Percentiles rank a stretch among this genome's conserved stretches.
These are phyloP conservation scores for Globisporangium middletonii DNA, from an alignment of 352 stramenopile genomes.

Conservation along the genomic window DNA sequence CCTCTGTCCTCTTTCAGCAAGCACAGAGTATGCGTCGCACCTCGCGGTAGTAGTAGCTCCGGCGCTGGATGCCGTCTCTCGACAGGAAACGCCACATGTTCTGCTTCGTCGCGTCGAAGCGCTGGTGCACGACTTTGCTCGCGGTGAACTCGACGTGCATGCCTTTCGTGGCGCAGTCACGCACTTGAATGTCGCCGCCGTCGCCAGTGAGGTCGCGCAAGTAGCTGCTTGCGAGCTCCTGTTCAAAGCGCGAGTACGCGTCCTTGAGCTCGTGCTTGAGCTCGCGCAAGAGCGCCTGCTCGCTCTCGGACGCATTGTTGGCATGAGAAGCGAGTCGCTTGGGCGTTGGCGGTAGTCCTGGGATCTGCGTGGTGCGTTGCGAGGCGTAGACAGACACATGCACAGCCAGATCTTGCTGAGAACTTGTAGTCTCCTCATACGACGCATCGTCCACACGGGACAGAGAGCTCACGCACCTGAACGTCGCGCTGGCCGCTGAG, in stretches of 20 bases:
- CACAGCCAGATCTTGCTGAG: too few relatives aligned
- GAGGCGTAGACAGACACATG: too few relatives aligned
- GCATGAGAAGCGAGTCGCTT: too few relatives aligned
- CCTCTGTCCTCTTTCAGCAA: not conserved
- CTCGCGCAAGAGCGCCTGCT: slow-evolving; percentile 21
- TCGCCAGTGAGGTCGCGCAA: slow-evolving; percentile 7
- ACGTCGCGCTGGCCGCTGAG: slow-evolving; percentile 16
- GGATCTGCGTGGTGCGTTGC: too few relatives aligned
- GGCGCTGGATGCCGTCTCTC: slow-evolving; percentile 18
- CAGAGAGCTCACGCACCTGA: not conserved
- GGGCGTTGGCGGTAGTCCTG: too few relatives aligned
- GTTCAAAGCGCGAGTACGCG: not conserved
- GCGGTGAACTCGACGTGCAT: slow-evolving; percentile 25
- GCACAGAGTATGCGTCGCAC: not conserved
- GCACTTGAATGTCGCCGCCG: slow-evolving; percentile 21
- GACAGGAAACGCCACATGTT: slow-evolving; percentile 18
- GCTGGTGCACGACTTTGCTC: slow-evolving; percentile 12
- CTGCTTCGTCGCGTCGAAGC: slow-evolving; percentile 11
- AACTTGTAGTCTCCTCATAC: not conserved
- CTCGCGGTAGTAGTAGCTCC: slow-evolving; percentile 22
- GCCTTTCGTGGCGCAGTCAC: slow-evolving; percentile 18
- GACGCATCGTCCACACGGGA: not conserved
- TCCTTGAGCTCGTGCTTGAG: slow-evolving; percentile 5
- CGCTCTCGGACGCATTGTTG: not conserved
- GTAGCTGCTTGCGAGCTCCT: slow-evolving; percentile 3